Conservation (phyloP, 2,329 filamentous ascomycete genomes). For the Penicillium sp. region DNA sequence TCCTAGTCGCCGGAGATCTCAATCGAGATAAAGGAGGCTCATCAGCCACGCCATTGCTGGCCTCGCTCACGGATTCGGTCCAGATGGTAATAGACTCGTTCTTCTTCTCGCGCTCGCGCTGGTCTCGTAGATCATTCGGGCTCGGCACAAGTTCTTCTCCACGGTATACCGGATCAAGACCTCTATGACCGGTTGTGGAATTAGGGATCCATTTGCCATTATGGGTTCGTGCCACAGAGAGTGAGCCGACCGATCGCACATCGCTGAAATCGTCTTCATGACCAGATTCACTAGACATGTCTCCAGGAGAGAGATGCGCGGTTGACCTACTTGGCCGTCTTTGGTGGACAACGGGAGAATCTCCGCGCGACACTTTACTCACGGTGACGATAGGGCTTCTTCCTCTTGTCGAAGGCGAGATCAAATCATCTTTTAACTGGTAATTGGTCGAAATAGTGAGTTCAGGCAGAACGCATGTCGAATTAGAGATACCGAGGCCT, state of each 20-base stretch:
- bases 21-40: slow-evolving; percentile 23
- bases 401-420: slow-evolving; percentile 26
- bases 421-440: not conserved
- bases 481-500: slow-evolving; percentile 5
- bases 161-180: slow-evolving; percentile 49
- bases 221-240: slow-evolving; percentile 35
- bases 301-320: slow-evolving; percentile 36
- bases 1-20: slow-evolving; percentile 21
- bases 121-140: slow-evolving; percentile 50
- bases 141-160: slow-evolving; percentile 46
- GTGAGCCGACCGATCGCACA: slow-evolving; percentile 15
- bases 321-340: slow-evolving; percentile 35
- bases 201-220: slow-evolving; percentile 49
- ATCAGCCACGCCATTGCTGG: slow-evolving; percentile 42
- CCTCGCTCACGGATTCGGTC: slow-evolving; percentile 51
- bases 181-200: slow-evolving; percentile 41
- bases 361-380: slow-evolving; percentile 42
- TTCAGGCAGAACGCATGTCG: not conserved
- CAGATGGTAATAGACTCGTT: slow-evolving; percentile 55
- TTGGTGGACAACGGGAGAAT: slow-evolving; percentile 36
- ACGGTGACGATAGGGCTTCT: slow-evolving; percentile 47
- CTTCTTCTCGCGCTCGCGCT: slow-evolving; percentile 49
- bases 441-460: slow-evolving; percentile 12
- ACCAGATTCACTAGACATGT: slow-evolving; percentile 27
- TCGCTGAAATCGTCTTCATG: slow-evolving; percentile 25